These are phyloP conservation scores for Pholiota adiposa DNA, from an alignment of 1,284 basidiomycete genomes.

Conservation along the genomic window DNA sequence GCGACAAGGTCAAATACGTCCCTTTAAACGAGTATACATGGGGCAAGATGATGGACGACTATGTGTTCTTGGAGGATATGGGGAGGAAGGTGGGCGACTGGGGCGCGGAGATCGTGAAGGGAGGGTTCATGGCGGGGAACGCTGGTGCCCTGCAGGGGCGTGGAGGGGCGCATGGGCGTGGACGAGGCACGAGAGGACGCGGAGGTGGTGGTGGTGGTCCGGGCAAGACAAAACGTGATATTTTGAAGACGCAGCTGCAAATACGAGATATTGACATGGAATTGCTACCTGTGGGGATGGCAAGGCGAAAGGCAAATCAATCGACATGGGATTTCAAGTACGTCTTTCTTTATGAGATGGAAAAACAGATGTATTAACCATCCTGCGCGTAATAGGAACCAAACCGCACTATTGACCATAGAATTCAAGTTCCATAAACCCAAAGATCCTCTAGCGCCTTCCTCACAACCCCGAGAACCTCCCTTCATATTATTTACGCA, in stretches of 20 bases:
- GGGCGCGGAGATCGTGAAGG: conserved; percentile 71
- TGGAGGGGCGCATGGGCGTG: conserved; percentile 23
- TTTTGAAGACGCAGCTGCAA: conserved; percentile 69
- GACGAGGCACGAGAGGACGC: conserved; percentile 28
- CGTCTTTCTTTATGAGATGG: conserved; percentile 33
- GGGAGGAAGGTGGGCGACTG: conserved; percentile 71
- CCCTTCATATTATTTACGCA: conserved; percentile 63
- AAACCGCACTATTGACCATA: conserved; percentile 71
- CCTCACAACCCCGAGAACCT: conserved; percentile 39
- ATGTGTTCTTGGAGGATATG: conserved; percentile 81
- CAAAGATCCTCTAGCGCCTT: conserved; percentile 42
- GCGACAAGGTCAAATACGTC: conserved; percentile 76
- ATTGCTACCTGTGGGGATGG: conserved; percentile 83
- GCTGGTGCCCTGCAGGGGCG: conserved; percentile 31
- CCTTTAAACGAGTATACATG: conserved; percentile 82
- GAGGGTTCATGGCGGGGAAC: conserved; percentile 43
- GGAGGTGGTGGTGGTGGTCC: conserved; percentile 28
- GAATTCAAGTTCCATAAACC: conserved; percentile 69
- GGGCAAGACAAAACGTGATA: conserved; percentile 57
- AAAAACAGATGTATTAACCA: conserved; percentile 1
- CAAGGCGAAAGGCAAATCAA: conserved; percentile 73
- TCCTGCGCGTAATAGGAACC: conserved; percentile 48
- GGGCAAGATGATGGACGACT: conserved; percentile 86
- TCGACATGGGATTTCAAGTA: conserved; percentile 83
- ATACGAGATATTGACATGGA: conserved; percentile 73